Conservation (phyloP, 148 eudicot genomes). For the Selenicereus undatus region DNA sequence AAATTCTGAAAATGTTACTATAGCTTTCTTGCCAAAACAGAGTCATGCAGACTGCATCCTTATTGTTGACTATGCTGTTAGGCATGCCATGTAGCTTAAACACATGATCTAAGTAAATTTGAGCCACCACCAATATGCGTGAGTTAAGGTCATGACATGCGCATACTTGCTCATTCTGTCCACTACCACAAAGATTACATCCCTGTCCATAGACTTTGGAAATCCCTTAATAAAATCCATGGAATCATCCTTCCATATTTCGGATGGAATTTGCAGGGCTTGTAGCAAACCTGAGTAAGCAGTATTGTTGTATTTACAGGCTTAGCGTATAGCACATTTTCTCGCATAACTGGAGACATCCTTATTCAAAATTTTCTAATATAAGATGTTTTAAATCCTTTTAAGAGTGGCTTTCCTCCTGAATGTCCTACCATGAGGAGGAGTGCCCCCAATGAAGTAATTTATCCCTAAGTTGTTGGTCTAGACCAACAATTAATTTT, state of each 20-base stretch:
- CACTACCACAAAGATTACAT: not conserved
- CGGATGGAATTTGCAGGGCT: not conserved
- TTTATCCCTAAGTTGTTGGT: not conserved
- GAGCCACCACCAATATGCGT: not conserved
- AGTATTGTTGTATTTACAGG: not conserved
- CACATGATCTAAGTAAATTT: not conserved
- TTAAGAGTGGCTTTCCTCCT: not conserved
- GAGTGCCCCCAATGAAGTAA: not conserved
- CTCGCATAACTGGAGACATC: not conserved
- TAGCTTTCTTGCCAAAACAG: too few relatives aligned
- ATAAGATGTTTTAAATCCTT: not conserved
- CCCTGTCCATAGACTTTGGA: not conserved
- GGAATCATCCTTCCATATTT: not conserved
- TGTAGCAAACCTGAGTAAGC: not conserved
- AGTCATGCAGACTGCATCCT: too few relatives aligned
- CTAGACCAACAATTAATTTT: too few relatives aligned
- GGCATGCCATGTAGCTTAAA: conserved; percentile 8
- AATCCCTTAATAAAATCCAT: conserved; percentile 1
- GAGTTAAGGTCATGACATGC: not conserved
- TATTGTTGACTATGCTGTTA: not conserved
- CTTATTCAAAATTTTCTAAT: too few relatives aligned
- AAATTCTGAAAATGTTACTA: too few relatives aligned
- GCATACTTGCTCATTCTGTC: conserved; percentile 3
- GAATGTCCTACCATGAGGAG: not conserved
- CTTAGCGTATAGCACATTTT: not conserved